These are phyloP conservation scores for Mallotus repandus DNA, from an alignment of 441 rosid species.

Conservation along the genomic window DNA sequence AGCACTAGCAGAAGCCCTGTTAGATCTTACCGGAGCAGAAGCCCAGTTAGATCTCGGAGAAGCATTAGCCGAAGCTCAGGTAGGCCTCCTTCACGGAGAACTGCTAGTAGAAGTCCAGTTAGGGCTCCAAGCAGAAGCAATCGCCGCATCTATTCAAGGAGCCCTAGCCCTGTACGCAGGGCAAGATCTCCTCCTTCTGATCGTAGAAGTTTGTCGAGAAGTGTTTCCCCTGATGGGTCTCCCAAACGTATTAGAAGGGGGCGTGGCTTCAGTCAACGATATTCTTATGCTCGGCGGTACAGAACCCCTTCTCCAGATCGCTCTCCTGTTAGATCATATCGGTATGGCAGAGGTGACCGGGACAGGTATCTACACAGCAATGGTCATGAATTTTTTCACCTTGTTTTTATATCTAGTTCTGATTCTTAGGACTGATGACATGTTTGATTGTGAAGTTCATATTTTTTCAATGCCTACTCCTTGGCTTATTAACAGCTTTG, in stretches of 20 bases:
- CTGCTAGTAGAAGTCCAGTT: slow-evolving; percentile 62
- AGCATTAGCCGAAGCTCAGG: slow-evolving; percentile 59
- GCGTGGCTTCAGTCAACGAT: slow-evolving; percentile 87
- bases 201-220: slow-evolving; percentile 76
- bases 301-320: slow-evolving; percentile 87
- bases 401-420: neutral
- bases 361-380: slow-evolving; percentile 51
- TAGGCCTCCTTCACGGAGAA: slow-evolving; percentile 51
- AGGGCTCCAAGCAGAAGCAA: slow-evolving; percentile 47
- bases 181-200: slow-evolving; percentile 60
- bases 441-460: neutral
- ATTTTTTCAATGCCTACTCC: neutral
- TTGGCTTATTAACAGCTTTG: neutral
- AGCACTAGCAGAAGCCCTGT: slow-evolving; percentile 37
- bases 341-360: slow-evolving; percentile 63
- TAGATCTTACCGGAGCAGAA: slow-evolving; percentile 33
- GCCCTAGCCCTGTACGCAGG: slow-evolving; percentile 48
- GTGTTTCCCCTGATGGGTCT: slow-evolving; percentile 73
- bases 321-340: slow-evolving; percentile 73
- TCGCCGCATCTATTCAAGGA: slow-evolving; percentile 61
- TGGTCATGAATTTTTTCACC: neutral
- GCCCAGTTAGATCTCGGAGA: slow-evolving; percentile 39
- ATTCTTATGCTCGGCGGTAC: slow-evolving; percentile 84
- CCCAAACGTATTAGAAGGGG: slow-evolving; percentile 89
- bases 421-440: neutral